Conservation (phyloP, 2,329 filamentous ascomycete genomes). For the Teratosphaeria pseudoeucalypti region DNA sequence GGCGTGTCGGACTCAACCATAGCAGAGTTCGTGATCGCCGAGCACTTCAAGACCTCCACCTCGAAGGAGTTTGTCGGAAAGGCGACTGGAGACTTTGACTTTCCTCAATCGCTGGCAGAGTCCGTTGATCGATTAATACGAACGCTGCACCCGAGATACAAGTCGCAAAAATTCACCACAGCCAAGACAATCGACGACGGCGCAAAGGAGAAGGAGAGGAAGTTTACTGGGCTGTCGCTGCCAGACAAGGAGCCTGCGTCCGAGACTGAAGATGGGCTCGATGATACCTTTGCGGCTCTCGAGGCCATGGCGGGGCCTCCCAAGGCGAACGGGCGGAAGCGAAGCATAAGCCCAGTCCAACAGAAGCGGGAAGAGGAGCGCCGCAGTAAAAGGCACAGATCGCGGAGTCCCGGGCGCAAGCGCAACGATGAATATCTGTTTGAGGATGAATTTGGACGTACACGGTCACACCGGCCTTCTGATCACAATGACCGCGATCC, state of each 20-base stretch:
- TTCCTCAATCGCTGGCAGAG: constrained; percentile 76
- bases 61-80: constrained; percentile 65
- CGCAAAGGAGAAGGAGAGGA: constrained; percentile 50
- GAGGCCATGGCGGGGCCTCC: constrained; percentile 69
- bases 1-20: constrained; percentile 89
- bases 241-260: constrained; percentile 60
- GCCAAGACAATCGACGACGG: neutral
- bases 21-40: constrained; percentile 89
- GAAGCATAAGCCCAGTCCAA: constrained; percentile 48
- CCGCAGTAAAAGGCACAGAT: constrained; percentile 24
- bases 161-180: constrained; percentile 49
- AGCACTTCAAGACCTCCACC: constrained; percentile 64
- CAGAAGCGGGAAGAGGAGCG: constrained; percentile 30
- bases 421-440: constrained; percentile 43
- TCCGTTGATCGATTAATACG: constrained; percentile 82
- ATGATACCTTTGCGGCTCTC: constrained; percentile 87
- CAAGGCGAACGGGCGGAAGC: constrained; percentile 46
- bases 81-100: constrained; percentile 68
- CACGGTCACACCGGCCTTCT: constrained; percentile 31
- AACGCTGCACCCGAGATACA: constrained; percentile 64
- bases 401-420: constrained; percentile 24
- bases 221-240: constrained; percentile 84
- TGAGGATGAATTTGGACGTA: constrained; percentile 50
- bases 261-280: constrained; percentile 49
- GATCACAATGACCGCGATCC: constrained; percentile 29